Conservation (phyloP, 305 asterid species). For the Solanum aculeatissimum region DNA sequence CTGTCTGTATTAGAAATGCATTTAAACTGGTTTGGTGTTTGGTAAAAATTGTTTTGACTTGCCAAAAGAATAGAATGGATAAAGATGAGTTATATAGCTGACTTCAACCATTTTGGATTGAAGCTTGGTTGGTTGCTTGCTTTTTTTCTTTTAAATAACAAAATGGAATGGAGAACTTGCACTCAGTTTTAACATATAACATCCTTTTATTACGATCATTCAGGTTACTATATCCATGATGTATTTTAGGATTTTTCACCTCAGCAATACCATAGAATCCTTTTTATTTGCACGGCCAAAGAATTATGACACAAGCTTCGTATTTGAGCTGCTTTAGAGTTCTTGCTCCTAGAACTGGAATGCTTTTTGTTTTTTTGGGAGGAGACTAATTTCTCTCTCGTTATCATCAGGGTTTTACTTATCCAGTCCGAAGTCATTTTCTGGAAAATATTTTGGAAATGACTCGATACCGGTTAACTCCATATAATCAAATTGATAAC, state of each 20-base stretch:
- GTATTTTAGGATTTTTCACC: not conserved
- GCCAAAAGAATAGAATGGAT: not conserved
- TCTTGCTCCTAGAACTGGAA: not conserved
- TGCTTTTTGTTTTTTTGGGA: not conserved
- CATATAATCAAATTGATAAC: constrained; percentile 84
- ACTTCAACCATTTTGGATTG: not conserved
- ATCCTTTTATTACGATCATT: not conserved
- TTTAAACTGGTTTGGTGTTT: not conserved
- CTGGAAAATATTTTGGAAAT: constrained; percentile 72
- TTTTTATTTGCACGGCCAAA: not conserved
- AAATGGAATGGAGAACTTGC: not conserved
- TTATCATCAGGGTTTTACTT: constrained; percentile 69
- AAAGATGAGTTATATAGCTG: not conserved
- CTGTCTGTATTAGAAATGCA: not conserved
- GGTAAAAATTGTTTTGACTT: not conserved
- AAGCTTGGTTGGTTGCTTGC: not conserved
- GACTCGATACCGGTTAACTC: constrained; percentile 66
- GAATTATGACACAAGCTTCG: not conserved
- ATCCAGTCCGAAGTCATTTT: constrained; percentile 73
- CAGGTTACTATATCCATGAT: not conserved
- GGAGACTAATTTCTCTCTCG: not conserved
- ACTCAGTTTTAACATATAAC: not conserved
- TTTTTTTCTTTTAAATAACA: not conserved
- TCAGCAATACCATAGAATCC: not conserved
- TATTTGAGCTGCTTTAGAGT: not conserved